phyloP scores from a whole-genome alignment of 116 monocot species.

The Trichopus zeylanicus region DNA sequence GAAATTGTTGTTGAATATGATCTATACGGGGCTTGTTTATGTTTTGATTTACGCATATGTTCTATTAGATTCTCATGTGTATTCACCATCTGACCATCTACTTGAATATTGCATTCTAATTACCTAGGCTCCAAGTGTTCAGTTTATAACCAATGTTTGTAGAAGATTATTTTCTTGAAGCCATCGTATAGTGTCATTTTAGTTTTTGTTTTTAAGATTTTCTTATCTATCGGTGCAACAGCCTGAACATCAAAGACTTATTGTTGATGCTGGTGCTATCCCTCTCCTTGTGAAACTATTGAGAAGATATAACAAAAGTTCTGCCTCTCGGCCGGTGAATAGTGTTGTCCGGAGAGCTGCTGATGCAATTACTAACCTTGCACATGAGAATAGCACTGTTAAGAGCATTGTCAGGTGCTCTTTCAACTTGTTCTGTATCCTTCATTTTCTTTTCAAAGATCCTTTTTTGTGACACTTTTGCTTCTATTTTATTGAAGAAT shows the following conservation, averaged over 20 bases:
- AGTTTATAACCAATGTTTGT: too few species aligned
- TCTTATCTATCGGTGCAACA: slow-evolving; percentile 24
- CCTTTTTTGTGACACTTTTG: not conserved
- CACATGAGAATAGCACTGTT: slow-evolving; percentile 94
- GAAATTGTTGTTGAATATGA: too few species aligned
- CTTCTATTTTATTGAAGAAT: slow-evolving; percentile 39
- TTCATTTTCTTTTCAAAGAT: not conserved
- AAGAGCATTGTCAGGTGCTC: slow-evolving; percentile 82
- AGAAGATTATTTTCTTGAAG: not conserved
- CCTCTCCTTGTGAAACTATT: slow-evolving; percentile 72
- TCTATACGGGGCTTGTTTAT: too few species aligned
- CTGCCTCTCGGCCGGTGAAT: slow-evolving; percentile 44
- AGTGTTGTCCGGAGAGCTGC: slow-evolving; percentile 89
- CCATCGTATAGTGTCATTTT: not conserved
- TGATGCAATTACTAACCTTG: slow-evolving; percentile 97
- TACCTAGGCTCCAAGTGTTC: too few species aligned
- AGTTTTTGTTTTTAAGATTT: not conserved
- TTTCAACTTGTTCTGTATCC: slow-evolving; percentile 8
- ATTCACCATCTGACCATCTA: too few species aligned
- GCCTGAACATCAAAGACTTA: slow-evolving; percentile 95
- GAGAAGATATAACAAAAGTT: slow-evolving; percentile 47
- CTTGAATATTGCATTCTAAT: too few species aligned
- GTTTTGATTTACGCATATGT: too few species aligned
- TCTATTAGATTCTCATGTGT: too few species aligned
- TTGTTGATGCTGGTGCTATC: slow-evolving; percentile 97